Evolutionary conservation across 441 rosid species (phyloP), one percentile per base, ranked within the genome.

Genomic region (Breynia disticha): DNA sequence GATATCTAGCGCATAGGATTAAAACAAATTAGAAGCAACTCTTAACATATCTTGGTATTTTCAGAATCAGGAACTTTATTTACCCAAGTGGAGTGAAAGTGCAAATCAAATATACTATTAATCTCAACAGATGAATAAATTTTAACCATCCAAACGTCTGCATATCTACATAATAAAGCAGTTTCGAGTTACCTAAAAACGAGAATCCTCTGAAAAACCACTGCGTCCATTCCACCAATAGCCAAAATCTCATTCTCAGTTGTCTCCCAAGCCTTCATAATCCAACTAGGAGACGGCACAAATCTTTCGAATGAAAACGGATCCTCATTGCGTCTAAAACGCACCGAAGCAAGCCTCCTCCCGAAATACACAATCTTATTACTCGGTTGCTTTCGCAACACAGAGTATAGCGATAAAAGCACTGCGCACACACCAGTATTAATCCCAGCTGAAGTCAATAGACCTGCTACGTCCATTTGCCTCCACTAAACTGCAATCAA

Each of bases 201-300:
- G 17, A 94, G 69, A 60, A 82, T 64, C 67, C 94, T 78, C 71
- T 85, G 70, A 65, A 94, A 87, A 63, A 82, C 99, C 45, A 87
- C 79, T 21, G 90, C 91, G 71, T 94, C 99, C 19, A 94, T 53
- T 47, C 99, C 97, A 41, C 78, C 90, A 52, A 68, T 20, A 51
- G 79, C 76, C 62, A 94, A 69, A 50, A 94, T 62, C 63, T 94
- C 97, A 0, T 82, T 84, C 61, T 94, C 97, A 19, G 88, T 73
- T 38, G 94, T 76, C 60, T 75, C 79, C 97, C 97, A 94, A 19
- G 96, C 96, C 75, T 79, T 90, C 11, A 82, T 28, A 4, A 94
- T 50, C 99, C 99, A 94, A 70, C 96, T 78, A 0, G 99, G 89
- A 39, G 96, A 87, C 0, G 99, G 99, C 10, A 76, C 94, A 61